phyloP scores from a whole-genome alignment of 495 filamentous ascomycete genomes.

The Cudoniella acicularis region DNA sequence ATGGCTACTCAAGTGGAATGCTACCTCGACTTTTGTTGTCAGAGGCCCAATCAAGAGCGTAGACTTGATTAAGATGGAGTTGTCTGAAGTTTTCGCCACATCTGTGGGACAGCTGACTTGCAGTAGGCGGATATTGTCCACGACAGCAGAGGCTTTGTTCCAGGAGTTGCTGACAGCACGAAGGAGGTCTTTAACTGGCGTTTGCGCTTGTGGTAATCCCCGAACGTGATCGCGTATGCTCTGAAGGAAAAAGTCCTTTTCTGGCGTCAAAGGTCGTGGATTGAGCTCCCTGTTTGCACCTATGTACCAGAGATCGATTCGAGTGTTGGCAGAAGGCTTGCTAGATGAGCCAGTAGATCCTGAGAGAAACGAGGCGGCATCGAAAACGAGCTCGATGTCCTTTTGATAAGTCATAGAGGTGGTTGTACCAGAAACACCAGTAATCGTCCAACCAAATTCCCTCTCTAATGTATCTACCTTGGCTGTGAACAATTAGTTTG shows the following conservation, averaged over 20 bases:
- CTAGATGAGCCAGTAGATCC: slow-evolving; percentile 16
- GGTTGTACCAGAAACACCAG: slow-evolving; percentile 53
- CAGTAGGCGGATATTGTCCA: slow-evolving; percentile 51
- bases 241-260: slow-evolving; percentile 69
- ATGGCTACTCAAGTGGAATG: slow-evolving; percentile 34
- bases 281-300: slow-evolving; percentile 44
- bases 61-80: slow-evolving; percentile 47
- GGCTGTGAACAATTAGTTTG: slow-evolving; percentile 37
- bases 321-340: slow-evolving; percentile 27
- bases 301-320: slow-evolving; percentile 53
- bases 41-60: slow-evolving; percentile 53
- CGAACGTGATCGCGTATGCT: slow-evolving; percentile 57
- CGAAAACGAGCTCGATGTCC: slow-evolving; percentile 74
- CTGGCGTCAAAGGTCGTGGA: slow-evolving; percentile 41
- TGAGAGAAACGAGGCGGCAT: slow-evolving; percentile 55
- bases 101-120: slow-evolving; percentile 51
- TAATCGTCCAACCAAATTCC: slow-evolving; percentile 75
- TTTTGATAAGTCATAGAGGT: slow-evolving; percentile 76
- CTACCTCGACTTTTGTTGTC: slow-evolving; percentile 57
- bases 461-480: slow-evolving; percentile 65
- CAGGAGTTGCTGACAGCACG: slow-evolving; percentile 52
- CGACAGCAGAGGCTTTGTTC: slow-evolving; percentile 50
- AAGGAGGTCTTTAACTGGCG: slow-evolving; percentile 52
- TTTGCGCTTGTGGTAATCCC: slow-evolving; percentile 44
- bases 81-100: slow-evolving; percentile 50